These are phyloP conservation scores for Chytriomyces confervae DNA, from an alignment of 192 early-diverging fungal species.

Conservation along the genomic window DNA sequence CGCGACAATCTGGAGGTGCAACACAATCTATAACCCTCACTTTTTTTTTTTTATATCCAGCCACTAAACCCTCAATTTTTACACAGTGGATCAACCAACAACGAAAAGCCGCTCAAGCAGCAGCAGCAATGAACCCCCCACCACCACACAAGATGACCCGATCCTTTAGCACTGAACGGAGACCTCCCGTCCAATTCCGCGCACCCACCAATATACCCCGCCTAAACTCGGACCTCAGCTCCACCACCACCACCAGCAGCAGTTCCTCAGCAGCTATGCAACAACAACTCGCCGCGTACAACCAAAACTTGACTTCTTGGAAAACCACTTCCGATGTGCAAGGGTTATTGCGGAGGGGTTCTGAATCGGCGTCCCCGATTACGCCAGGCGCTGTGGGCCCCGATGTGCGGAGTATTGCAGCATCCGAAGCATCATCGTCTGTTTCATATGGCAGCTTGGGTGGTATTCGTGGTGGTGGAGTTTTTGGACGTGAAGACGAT, in stretches of 20 bases:
- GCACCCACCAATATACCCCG: background rate
- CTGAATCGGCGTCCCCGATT: background rate
- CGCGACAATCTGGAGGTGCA: too few species aligned
- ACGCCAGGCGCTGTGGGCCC: background rate
- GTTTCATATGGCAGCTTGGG: background rate
- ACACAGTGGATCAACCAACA: background rate
- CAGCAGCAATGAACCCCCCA: background rate
- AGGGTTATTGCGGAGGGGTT: background rate
- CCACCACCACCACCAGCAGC: background rate
- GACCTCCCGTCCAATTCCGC: background rate
- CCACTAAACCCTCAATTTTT: background rate
- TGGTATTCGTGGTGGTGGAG: background rate
- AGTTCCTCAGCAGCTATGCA: background rate
- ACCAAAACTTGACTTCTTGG: background rate
- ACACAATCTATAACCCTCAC: too few species aligned
- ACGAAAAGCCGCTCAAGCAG: background rate
- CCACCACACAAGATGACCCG: background rate
- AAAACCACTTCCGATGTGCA: background rate
- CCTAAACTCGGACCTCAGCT: background rate
- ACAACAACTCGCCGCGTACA: background rate
- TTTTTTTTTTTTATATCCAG: too few species aligned
- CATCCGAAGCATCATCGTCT: background rate
- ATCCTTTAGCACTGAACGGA: background rate
- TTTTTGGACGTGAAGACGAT: background rate
- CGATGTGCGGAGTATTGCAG: background rate